Base-by-base conservation (phyloP, 331 rosid genomes). In the Rosa hybrid region DNA sequence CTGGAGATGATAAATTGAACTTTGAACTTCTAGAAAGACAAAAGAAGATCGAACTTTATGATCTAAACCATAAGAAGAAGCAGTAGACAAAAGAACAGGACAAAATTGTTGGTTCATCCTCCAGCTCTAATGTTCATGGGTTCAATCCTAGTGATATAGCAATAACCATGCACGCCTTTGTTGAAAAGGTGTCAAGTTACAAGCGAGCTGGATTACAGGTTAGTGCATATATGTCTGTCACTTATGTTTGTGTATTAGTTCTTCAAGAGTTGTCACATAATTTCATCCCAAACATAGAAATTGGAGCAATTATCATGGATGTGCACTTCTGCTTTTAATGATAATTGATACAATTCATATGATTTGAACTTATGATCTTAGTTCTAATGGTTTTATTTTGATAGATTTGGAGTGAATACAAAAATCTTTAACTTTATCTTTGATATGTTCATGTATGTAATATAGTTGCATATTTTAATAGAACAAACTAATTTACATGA, bases 121-220 rank as follows among this genome's bases (percentile, higher is more conserved):
- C 91, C 60, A 80, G 90, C 80, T 86, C 78, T 44, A 87, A 88
- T 46, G 81, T 83, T 83, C 89, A 84, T 42, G 94, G 81, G 75
- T 86, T 89, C 83, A 85, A 90, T 84, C 94, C 97, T 11, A 71
- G 94, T 62, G 94, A 91, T 82, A 87, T 96, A 57, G 89, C 92
- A 11, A 90, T 91, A 75, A 78, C 87, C 83, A 96, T 96, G 99
- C 87, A 89, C 80, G 87, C 91, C 38, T 93, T 96, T 90, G 94
- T 96, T 79, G 82, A 85, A 63, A 90, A 84, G 81, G 79, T 96
- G 82, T 96, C 99, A 78, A 91, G 97, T 88, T 93, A 86, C 77
- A 77, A 96, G 85, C 97, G 99, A 76, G 99, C 93, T 71, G 97
- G 88, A 87, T 74, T 84, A 89, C 90, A 88, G 96, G 98, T 93